Conservation (phyloP, 495 filamentous ascomycete species). For the Monascus purpureus region DNA sequence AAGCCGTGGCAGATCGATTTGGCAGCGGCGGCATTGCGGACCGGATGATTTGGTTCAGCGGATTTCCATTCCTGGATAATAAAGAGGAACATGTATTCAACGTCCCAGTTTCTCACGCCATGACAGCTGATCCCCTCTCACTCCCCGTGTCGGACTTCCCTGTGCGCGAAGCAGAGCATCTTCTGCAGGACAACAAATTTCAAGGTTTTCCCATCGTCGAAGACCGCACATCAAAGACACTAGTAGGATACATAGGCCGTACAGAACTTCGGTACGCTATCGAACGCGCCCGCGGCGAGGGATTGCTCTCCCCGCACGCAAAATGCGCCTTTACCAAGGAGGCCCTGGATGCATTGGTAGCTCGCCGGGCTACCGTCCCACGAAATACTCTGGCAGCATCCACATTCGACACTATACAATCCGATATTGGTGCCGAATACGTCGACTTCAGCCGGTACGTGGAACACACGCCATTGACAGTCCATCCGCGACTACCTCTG, state of each 20-base stretch:
- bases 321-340: conserved; percentile 69
- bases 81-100: conserved; percentile 98
- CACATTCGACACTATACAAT: conserved; percentile 50
- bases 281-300: conserved; percentile 64
- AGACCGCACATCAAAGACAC: conserved; percentile 48
- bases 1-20: conserved; percentile 82
- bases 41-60: conserved; percentile 98
- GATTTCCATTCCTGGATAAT: conserved; percentile 93
- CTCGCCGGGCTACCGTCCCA: conserved; percentile 18
- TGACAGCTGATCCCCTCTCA: conserved; percentile 64
- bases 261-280: conserved; percentile 92
- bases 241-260: conserved; percentile 88
- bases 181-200: conserved; percentile 70
- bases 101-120: conserved; percentile 83
- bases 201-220: conserved; percentile 94
- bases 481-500: conserved; percentile 80
- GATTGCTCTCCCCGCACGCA: conserved; percentile 51
- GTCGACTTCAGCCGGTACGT: conserved; percentile 83
- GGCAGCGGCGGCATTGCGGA: conserved; percentile 95
- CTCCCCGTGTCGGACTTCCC: conserved; percentile 65
- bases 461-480: conserved; percentile 79
- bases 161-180: conserved; percentile 55
- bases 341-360: conserved; percentile 25
- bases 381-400: conserved; percentile 29
- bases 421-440: conserved; percentile 37